Base-by-base conservation (phyloP, 345 rosid species). In the Bruguiera sexangula region DNA sequence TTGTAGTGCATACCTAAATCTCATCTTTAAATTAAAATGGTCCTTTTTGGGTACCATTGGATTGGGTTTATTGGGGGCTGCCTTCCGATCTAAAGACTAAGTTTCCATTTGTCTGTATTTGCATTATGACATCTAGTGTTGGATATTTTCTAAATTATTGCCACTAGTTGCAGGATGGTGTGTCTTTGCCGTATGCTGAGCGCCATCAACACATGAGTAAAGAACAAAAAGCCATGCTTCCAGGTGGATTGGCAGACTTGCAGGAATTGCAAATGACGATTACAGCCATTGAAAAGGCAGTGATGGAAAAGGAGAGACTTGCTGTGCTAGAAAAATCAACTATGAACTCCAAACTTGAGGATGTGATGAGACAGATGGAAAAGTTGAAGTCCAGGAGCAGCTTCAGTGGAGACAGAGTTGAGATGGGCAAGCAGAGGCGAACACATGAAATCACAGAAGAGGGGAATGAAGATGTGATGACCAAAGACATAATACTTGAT, bases 401-500 rank as follows among this genome's bases (percentile, higher is more conserved):
- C 72, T 70, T 64, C 31, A 65, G 10, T 48, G 75, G 21, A 69
- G 79, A 65, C 60, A 63, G 73, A 66, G 73, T 66, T 32, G 67
- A 65, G 57, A 76, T 76, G 71, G 75, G 82, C 69, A 78, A 78
- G 79, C 80, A 67, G 18, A 13, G 4, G 16, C 50, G 1, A 11
- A 43, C 50, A 13, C 50, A 13, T 13, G 50, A 43, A 68, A 82
- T 78, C 64, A 73, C 68, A 56, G 78, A 86, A 72, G 88, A 74
- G 58, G 86, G 82, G 66, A 81, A 67, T 30, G 93, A 81, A 62
- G 84, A 81, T 62, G 83, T 87, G 75, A 80, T 88, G 86, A 87
- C 98, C 3, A 96, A 96, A 82, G 99, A 96, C 77, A 92, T 92
- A 63, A 78, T 96, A 75, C 97, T 96, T 2, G 99, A 96, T 79